phyloP scores from a whole-genome alignment of 371 early-diverging fungal genomes.

The Actinomortierella wolfii region DNA sequence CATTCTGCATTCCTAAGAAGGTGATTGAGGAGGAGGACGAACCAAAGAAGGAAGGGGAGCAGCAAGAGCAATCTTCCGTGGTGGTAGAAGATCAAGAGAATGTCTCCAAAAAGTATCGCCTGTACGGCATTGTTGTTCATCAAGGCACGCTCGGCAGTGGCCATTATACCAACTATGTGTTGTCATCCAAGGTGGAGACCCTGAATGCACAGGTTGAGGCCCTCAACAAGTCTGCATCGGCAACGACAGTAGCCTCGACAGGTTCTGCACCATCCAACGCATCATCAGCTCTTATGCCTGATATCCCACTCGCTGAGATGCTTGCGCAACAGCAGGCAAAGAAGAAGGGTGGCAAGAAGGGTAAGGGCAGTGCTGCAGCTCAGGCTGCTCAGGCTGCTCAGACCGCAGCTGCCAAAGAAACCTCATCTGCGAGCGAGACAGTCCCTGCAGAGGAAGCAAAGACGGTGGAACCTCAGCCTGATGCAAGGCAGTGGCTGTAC shows the following conservation, averaged over 20 bases:
- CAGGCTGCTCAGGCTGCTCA: not conserved
- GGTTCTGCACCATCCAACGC: not conserved
- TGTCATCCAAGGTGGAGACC: conserved; percentile 38
- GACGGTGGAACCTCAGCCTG: conserved; percentile 5
- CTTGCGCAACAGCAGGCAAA: conserved; percentile 11
- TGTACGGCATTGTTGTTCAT: conserved; percentile 84
- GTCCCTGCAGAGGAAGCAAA: not conserved
- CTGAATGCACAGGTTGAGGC: not conserved
- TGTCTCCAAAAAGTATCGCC: conserved; percentile 54
- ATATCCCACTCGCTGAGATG: conserved; percentile 23
- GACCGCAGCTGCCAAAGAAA: not conserved
- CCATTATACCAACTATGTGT: conserved; percentile 74
- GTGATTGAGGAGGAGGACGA: conserved; percentile 38
- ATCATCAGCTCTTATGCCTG: conserved; percentile 14
- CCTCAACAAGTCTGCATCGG: not conserved
- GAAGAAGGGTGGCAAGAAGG: conserved; percentile 16
- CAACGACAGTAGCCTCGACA: conserved; percentile 3
- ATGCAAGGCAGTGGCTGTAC: conserved; percentile 3
- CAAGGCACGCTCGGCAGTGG: conserved; percentile 75
- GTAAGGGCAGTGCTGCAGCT: not conserved
- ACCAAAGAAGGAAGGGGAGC: conserved; percentile 12
- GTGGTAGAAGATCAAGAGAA: conserved; percentile 9
- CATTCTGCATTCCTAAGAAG: conserved; percentile 48
- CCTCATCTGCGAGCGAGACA: no score
- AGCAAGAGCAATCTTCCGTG: conserved; percentile 1